Conservation (phyloP, 441 rosid species). For the Pelargonium citronellum region DNA sequence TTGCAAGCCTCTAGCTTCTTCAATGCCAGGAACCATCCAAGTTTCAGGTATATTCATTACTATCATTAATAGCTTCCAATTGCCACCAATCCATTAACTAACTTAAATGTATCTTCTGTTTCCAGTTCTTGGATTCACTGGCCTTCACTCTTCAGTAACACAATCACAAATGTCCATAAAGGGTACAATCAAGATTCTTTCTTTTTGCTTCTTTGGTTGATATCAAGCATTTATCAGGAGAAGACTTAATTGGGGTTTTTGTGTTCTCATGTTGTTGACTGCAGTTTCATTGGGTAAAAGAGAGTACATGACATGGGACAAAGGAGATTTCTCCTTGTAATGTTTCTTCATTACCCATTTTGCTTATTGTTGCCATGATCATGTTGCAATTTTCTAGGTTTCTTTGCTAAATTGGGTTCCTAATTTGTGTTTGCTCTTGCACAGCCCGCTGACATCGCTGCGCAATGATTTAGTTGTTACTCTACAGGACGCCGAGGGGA, state of each 20-base stretch:
- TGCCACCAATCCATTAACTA: neutral
- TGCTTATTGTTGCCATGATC: conserved; percentile 15
- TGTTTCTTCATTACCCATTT: conserved; percentile 19
- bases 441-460: conserved; percentile 68
- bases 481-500: conserved; percentile 56
- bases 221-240: neutral
- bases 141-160: conserved; percentile 41
- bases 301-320: conserved; percentile 50
- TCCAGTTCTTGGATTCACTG: conserved; percentile 56
- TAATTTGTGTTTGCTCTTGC: conserved; percentile 20
- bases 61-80: neutral
- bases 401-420: neutral
- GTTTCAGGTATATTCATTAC: conserved; percentile 59
- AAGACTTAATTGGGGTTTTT: conserved; percentile 2
- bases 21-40: conserved; percentile 90
- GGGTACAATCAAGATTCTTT: conserved; percentile 36
- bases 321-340: conserved; percentile 83
- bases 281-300: conserved; percentile 80
- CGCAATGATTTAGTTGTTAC: conserved; percentile 61
- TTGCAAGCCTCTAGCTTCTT: neutral
- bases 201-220: conserved; percentile 9
- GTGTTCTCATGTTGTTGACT: conserved; percentile 14
- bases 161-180: conserved; percentile 47
- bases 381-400: neutral
- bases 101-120: neutral